phyloP scores from a whole-genome alignment of 176 grass and related monocot genomes.

The Themeda triandra region DNA sequence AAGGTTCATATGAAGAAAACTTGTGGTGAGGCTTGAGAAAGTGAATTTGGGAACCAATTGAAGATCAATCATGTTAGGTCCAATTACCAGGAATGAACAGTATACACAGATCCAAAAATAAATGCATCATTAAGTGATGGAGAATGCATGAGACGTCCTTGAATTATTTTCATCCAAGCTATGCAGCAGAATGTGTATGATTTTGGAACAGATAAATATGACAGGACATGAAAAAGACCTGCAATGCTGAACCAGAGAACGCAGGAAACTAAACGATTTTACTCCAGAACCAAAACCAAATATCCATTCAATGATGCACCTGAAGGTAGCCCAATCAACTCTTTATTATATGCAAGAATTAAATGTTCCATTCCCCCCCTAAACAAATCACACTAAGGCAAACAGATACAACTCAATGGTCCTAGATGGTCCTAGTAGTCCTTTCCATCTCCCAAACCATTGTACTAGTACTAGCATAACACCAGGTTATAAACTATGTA shows the following conservation, averaged over 20 bases:
- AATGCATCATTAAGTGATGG: background rate
- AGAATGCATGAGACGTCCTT: background rate
- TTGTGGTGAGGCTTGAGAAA: background rate
- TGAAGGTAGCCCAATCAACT: background rate
- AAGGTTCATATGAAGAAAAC: conserved; percentile 13
- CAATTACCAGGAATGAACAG: background rate
- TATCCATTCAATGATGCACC: background rate
- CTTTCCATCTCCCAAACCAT: background rate
- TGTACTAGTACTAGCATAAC: background rate
- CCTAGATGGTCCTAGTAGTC: background rate
- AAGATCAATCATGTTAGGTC: background rate
- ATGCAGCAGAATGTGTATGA: background rate
- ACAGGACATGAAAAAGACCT: background rate
- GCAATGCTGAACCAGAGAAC: background rate
- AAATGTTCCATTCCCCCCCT: background rate
- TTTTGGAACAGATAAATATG: no score
- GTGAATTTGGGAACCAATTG: no score
- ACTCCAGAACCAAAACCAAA: background rate
- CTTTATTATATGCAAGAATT: background rate
- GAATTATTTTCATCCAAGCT: background rate
- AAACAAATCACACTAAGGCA: background rate
- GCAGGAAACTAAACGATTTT: background rate
- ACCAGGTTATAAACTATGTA: background rate
- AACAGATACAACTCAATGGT: background rate
- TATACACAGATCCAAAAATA: background rate